These are phyloP conservation scores for Boletus huronensis DNA, from an alignment of 768 basidiomycete species.

Conservation along the genomic window DNA sequence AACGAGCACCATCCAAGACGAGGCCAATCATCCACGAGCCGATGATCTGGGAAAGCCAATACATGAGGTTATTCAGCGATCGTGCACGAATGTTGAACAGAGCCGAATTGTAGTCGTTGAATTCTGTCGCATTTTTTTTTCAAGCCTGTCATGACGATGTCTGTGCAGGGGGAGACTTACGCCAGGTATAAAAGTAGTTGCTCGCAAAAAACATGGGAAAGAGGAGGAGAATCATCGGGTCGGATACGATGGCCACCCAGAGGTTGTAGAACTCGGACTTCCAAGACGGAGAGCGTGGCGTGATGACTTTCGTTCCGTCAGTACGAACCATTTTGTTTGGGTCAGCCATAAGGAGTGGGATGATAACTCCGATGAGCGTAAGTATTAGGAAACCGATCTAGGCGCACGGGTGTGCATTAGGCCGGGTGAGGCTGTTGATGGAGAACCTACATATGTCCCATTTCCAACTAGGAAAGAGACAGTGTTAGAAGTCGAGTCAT, in stretches of 20 bases:
- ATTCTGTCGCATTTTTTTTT: conserved; percentile 42
- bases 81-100: conserved; percentile 75
- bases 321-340: conserved; percentile 70
- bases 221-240: conserved; percentile 67
- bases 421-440: background rate
- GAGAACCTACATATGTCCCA: conserved; percentile 62
- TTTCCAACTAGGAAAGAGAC: conserved; percentile 48
- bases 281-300: conserved; percentile 68
- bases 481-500: background rate
- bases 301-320: conserved; percentile 65
- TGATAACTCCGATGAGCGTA: conserved; percentile 58
- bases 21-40: conserved; percentile 68
- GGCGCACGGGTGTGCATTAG: background rate
- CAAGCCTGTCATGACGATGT: background rate
- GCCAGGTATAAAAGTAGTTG: conserved; percentile 85
- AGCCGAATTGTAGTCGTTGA: conserved; percentile 73
- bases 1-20: conserved; percentile 52
- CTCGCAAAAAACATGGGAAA: conserved; percentile 83
- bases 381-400: conserved; percentile 55
- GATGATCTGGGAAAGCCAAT: conserved; percentile 73
- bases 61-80: conserved; percentile 72
- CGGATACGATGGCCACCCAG: conserved; percentile 61
- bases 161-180: conserved; percentile 32
- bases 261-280: conserved; percentile 66
- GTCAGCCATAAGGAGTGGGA: conserved; percentile 67